phyloP scores from a whole-genome alignment of 2,329 filamentous ascomycete species.

The Periconia digitata region DNA sequence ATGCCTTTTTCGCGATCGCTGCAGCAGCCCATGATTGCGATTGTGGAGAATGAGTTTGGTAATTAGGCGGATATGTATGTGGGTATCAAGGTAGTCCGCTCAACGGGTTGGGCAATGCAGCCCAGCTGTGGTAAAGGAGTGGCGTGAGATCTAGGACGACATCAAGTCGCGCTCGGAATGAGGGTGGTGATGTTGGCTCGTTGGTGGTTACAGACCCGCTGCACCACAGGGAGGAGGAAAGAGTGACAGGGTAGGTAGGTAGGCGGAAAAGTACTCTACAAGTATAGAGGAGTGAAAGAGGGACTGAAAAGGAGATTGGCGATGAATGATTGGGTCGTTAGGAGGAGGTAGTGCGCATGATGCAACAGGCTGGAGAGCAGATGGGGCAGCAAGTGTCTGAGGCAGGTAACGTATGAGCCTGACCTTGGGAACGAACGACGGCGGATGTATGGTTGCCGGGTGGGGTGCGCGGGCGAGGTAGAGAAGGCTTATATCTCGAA shows the following conservation, averaged over 20 bases:
- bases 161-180: slow-evolving; percentile 20
- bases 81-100: slow-evolving; percentile 25
- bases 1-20: slow-evolving; percentile 42
- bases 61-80: slow-evolving; percentile 26
- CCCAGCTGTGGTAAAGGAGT: slow-evolving; percentile 42
- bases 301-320: slow-evolving; percentile 11
- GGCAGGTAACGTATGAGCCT: slow-evolving; percentile 26
- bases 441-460: slow-evolving; percentile 20
- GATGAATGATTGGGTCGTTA: slow-evolving; percentile 19
- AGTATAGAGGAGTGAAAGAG: slow-evolving; percentile 16
- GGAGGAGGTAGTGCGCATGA: slow-evolving; percentile 31
- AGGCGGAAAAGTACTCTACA: slow-evolving; percentile 14
- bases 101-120: slow-evolving; percentile 37
- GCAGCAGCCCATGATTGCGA: slow-evolving; percentile 39
- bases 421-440: slow-evolving; percentile 7
- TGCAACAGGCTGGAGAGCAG: slow-evolving; percentile 14
- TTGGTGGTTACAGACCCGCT: slow-evolving; percentile 43
- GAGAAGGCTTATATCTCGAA: slow-evolving; percentile 20
- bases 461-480: slow-evolving; percentile 1
- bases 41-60: neutral
- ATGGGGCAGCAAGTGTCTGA: slow-evolving; percentile 36
- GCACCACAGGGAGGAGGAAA: slow-evolving; percentile 35
- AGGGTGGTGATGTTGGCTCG: slow-evolving; percentile 9
- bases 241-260: slow-evolving; percentile 32
- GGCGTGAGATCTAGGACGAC: slow-evolving; percentile 27